A percentile compares a stretch with the other conserved stretches of the same genome.
These are phyloP conservation scores for Solanum sparsipilum DNA, from an alignment of 257 asterid genomes.

Conservation along the genomic window DNA sequence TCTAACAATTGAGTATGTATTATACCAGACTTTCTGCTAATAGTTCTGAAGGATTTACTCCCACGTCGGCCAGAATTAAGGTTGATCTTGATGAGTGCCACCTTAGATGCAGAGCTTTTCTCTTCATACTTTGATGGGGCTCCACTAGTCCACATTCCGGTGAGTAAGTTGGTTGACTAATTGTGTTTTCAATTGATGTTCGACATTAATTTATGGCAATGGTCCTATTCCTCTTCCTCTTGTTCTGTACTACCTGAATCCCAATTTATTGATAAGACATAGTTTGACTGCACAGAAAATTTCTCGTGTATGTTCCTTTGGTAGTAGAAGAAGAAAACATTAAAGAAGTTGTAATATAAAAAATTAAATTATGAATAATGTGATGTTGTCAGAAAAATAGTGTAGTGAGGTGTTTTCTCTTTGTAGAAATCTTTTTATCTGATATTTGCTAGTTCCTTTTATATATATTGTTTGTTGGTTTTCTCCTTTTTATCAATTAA, in stretches of 20 bases:
- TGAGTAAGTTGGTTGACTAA: conserved; percentile 18
- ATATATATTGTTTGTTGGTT: neutral
- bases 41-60: conserved; percentile 80
- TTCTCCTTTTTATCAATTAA: neutral
- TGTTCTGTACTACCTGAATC: neutral
- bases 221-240: neutral
- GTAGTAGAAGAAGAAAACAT: neutral
- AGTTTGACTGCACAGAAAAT: neutral
- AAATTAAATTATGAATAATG: neutral
- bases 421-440: neutral
- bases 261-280: neutral
- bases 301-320: neutral
- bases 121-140: conserved; percentile 81
- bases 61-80: conserved; percentile 88
- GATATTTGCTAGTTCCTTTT: neutral
- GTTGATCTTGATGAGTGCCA: conserved; percentile 96
- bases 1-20: conserved; percentile 16
- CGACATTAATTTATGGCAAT: neutral
- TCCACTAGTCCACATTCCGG: conserved; percentile 68
- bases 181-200: neutral
- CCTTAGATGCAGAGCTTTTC: conserved; percentile 84
- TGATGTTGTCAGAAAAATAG: neutral
- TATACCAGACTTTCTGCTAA: conserved; percentile 79
- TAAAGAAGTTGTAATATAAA: neutral
- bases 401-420: neutral